A percentile compares a stretch with the other conserved stretches of the same genome.
phyloP scores from a whole-genome alignment of 257 asterid genomes.

The Jacaranda mimosifolia region DNA sequence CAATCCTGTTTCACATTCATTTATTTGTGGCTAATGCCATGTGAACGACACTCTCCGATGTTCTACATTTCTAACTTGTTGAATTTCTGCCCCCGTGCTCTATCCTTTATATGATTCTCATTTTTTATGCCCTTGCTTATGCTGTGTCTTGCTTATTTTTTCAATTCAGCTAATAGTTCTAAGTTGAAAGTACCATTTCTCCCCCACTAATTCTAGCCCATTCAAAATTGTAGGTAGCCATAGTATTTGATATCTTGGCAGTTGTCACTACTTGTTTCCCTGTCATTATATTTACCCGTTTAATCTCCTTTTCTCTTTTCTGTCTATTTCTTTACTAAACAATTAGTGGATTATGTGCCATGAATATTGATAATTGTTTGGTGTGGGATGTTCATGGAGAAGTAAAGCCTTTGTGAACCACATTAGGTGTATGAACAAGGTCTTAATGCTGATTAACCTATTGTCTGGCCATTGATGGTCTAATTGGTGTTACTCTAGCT shows the following conservation, averaged over 20 bases:
- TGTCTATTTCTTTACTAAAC: background rate
- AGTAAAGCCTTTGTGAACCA: slow-evolving; percentile 2
- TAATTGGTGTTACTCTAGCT: background rate
- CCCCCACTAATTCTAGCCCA: background rate
- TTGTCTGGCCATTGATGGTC: slow-evolving; percentile 7
- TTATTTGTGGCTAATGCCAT: background rate
- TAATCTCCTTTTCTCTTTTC: background rate
- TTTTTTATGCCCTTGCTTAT: background rate
- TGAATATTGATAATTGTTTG: background rate
- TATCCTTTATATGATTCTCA: background rate
- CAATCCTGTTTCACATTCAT: background rate
- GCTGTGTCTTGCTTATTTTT: background rate
- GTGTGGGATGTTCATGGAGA: slow-evolving; percentile 5
- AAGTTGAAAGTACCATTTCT: background rate
- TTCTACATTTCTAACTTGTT: background rate
- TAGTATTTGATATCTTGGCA: slow-evolving; percentile 14
- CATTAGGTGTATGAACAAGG: slow-evolving; percentile 3
- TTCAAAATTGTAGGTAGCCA: background rate
- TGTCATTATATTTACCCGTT: background rate
- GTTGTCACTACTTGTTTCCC: background rate
- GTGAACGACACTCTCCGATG: slow-evolving; percentile 3
- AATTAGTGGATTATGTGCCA: background rate
- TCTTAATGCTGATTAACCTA: slow-evolving; percentile 15
- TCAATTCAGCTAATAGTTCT: background rate
- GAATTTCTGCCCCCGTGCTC: background rate